Evolutionary conservation across 805 yeast species (phyloP), one percentile per base, ranked within the genome.

Genomic region (Suhomyces sp.): DNA sequence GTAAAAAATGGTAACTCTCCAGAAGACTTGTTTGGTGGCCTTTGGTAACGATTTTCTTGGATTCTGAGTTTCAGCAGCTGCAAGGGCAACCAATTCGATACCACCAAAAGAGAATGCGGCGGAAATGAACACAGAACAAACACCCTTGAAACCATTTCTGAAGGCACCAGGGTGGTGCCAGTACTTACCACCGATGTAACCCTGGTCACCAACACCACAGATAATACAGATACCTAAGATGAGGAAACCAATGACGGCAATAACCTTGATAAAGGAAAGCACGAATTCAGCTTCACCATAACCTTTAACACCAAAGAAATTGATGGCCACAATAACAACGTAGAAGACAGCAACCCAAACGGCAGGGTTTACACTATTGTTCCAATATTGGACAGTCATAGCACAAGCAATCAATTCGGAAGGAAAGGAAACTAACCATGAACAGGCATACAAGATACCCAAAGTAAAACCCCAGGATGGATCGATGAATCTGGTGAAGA

Each of bases 51-150:
- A 72, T 41, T 62, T 69, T 47, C 75, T 63, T 42, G 83, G 82
- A 51, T 74, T 65, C 25, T 64, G 58, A 35, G 75, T 76, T 44
- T 76, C 80, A 14, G 77, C 77, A 12, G 83, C 81, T 21, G 79
- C 77, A 39, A 77, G 57, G 11, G 79, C 79, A 42, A 77, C 70
- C 44, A 73, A 69, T 58, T 78, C 83, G 29, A 77, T 69, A 54
- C 80, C 81, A 50, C 82, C 82, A 41, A 76, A 76, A 2, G 83
- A 70, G 50, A 77, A 78, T 6, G 81, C 79, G 11, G 81, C 74
- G 12, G 73, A 70, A 24, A 77, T 74, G 39, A 78, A 48, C 12
- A 49, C 53, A 6, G 51, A 38, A 31, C 55, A 50, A 1, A 50
- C 46, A 16, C 55, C 55, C 40, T 50, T 50, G 46, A 50, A 50